Base-by-base conservation (phyloP, 768 basidiomycete genomes). In the Termitomyces sp. region DNA sequence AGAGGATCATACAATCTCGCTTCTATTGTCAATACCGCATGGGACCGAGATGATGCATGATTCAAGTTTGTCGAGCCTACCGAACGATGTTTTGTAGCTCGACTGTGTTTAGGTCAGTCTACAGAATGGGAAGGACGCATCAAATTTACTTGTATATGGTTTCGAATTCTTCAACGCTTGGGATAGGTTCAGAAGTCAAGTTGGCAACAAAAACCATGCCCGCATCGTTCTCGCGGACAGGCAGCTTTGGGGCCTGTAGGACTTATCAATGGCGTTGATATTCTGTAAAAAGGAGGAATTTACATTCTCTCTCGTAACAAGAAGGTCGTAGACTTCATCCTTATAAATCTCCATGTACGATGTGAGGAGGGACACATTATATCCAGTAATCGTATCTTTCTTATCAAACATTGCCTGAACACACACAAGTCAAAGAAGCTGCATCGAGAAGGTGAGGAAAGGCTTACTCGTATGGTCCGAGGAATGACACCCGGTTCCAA, bases 291-390 rank as follows among this genome's bases (percentile, higher is more conserved):
- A 37, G 18, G 44, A 22, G 6, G 6, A 22, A 76, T 83, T 22
- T 64, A 87, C 88, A 55, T 78, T 83, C 57, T 88, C 88, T 52
- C 88, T 76, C 52, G 80, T 76, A 1, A 90, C 90, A 3, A 95
- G 79, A 26, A 96, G 79, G 67, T 94, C 93, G 64, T 90, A 94
- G 3, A 90, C 88, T 60, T 95, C 93, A 65, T 95, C 92, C 66
- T 90, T 91, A 72, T 94, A 92, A 53, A 95, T 92, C 68, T 95
- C 92, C 83, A 92, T 89, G 60, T 94, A 94, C 1, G 88, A 88
- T 14, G 89, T 74, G 5, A 76, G 65, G 24, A 86, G 71, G 1
- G 77, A 75, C 5, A 84, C 76, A 37, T 76, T 69, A 43, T 78
- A 74, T 46, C 73, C 67, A 46, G 71, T 65, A 44, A 78, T 65